Conservation (phyloP, 2,329 filamentous ascomycete genomes). For the Didymellaceae sp. region DNA sequence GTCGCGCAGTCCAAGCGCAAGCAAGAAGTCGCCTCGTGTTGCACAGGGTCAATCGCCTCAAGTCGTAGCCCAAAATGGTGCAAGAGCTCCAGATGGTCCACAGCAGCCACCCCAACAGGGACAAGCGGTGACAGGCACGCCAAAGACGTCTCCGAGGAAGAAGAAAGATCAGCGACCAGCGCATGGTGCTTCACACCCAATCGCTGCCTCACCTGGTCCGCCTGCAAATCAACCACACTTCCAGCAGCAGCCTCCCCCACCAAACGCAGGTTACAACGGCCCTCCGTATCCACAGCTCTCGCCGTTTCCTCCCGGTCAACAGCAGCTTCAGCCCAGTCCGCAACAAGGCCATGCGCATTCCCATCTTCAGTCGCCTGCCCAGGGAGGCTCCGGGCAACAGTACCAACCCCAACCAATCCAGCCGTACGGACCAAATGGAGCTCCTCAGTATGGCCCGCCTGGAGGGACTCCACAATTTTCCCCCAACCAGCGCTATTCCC, state of each 20-base stretch:
- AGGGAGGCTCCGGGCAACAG: constrained; percentile 46
- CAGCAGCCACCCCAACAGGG: constrained; percentile 18
- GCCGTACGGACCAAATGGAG: constrained; percentile 31
- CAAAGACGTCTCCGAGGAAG: constrained; percentile 38
- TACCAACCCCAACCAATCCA: constrained; percentile 35
- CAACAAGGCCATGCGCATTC: constrained; percentile 18
- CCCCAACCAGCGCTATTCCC: constrained; percentile 37
- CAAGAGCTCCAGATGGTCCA: constrained; percentile 11
- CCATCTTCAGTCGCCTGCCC: constrained; percentile 44
- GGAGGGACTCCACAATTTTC: constrained; percentile 40
- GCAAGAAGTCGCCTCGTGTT: constrained; percentile 35
- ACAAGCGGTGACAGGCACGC: constrained; percentile 12
- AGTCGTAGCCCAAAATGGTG: constrained; percentile 17
- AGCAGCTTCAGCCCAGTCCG: constrained; percentile 38
- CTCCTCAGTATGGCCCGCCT: constrained; percentile 37
- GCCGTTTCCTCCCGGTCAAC: constrained; percentile 46
- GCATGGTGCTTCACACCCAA: constrained; percentile 29
- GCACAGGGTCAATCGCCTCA: constrained; percentile 18
- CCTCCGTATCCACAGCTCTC: constrained; percentile 47
- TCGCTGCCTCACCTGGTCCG: constrained; percentile 17
- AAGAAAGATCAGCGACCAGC: constrained; percentile 29
- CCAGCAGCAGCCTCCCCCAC: constrained; percentile 19
- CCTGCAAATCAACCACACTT: constrained; percentile 16
- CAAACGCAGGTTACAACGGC: constrained; percentile 38
- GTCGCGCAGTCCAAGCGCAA: constrained; percentile 33